A percentile compares a stretch with the other conserved stretches of the same genome.
Conservation (phyloP, 768 basidiomycete genomes). For the Termitomyces sp. region DNA sequence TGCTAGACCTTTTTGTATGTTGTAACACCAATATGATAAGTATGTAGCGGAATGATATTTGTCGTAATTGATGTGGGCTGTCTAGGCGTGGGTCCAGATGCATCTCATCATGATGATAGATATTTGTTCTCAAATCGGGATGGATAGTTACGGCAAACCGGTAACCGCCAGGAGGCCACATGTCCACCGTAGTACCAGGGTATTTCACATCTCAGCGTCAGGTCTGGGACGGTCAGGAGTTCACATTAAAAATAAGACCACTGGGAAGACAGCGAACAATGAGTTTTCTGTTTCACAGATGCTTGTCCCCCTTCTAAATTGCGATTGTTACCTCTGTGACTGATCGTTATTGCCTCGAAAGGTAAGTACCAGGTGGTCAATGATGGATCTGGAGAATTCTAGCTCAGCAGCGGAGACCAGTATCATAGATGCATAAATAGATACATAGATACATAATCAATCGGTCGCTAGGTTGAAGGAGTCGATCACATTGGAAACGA, state of each 20-base stretch:
- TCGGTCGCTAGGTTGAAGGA: not conserved
- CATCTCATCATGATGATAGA: not conserved
- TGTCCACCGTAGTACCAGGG: not conserved
- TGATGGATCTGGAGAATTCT: not conserved
- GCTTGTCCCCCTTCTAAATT: not conserved
- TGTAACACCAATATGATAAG: not conserved
- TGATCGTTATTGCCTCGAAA: not conserved
- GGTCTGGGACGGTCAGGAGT: not conserved
- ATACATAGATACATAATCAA: too few species aligned
- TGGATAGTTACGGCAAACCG: conserved; percentile 4
- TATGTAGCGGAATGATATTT: not conserved
- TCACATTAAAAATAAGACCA: conserved; percentile 3
- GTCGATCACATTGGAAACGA: not conserved
- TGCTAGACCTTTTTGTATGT: not conserved
- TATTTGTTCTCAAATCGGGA: not conserved
- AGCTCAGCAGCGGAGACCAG: not conserved
- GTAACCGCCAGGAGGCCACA: conserved; percentile 3
- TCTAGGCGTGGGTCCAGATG: not conserved
- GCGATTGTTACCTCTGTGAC: not conserved
- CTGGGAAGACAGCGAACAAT: not conserved
- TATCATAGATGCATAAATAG: not conserved
- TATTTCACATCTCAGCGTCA: not conserved
- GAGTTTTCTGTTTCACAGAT: not conserved
- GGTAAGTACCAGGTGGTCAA: too few species aligned
- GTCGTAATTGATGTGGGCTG: not conserved